phyloP scores from a whole-genome alignment of 2,329 filamentous ascomycete genomes.

The Paecilomyces niveus region DNA sequence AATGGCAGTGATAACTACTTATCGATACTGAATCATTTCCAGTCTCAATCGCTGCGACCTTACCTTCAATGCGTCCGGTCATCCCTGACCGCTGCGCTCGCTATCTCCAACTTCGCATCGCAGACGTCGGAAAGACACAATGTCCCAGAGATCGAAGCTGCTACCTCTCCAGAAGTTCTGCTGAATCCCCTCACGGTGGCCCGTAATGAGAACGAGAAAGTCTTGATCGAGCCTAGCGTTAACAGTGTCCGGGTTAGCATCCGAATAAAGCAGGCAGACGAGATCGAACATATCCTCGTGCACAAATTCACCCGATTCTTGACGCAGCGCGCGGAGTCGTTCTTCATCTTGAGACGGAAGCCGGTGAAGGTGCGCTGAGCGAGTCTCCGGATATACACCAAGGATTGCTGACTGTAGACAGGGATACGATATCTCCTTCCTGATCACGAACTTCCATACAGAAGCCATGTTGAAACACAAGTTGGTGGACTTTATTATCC shows the following conservation, averaged over 20 bases:
- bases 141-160: conserved; percentile 93
- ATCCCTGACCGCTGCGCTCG: conserved; percentile 87
- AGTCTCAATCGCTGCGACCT: conserved; percentile 94
- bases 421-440: conserved; percentile 98
- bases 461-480: conserved; percentile 99
- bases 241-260: conserved; percentile 97
- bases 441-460: conserved; percentile 98
- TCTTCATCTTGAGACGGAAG: conserved; percentile 93
- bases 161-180: conserved; percentile 85
- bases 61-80: conserved; percentile 95
- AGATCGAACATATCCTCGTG: conserved; percentile 95
- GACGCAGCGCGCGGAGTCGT: conserved; percentile 90
- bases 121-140: conserved; percentile 96
- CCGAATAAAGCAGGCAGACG: conserved; percentile 98
- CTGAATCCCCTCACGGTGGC: conserved; percentile 85
- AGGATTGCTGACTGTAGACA: conserved; percentile 37
- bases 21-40: conserved; percentile 3
- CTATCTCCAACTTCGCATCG: conserved; percentile 93
- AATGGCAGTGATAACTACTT: background rate
- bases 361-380: conserved; percentile 65
- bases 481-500: conserved; percentile 96
- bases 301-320: conserved; percentile 98
- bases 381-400: background rate
- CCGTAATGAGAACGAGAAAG: conserved; percentile 93
- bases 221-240: conserved; percentile 91